Evolutionary conservation across 305 asterid genomes (phyloP).

Genomic region (Fraxinus angustifolia): DNA sequence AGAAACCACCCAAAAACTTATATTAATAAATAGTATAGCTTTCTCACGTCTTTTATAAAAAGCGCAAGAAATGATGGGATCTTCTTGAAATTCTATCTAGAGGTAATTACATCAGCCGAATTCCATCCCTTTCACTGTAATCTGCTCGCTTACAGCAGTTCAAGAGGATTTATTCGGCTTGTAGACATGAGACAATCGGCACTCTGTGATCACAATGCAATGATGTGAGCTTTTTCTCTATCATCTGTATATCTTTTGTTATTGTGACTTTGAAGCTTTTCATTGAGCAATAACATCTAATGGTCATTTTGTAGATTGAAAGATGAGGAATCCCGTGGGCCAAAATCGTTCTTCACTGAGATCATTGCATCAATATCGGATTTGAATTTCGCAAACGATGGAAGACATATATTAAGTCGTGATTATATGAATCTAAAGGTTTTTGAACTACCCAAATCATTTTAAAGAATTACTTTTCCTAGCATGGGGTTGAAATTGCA

Average conservation of each 20-base stretch:
- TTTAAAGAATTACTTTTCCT: constrained; percentile 12
- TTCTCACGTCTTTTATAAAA: constrained; percentile 11
- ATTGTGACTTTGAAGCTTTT: constrained; percentile 8
- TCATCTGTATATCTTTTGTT: not conserved
- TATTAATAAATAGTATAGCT: constrained; percentile 4
- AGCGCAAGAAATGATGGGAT: constrained; percentile 26
- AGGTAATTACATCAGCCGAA: constrained; percentile 81
- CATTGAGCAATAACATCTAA: constrained; percentile 13
- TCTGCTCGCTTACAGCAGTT: constrained; percentile 80
- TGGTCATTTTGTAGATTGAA: constrained; percentile 47
- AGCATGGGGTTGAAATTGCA: constrained; percentile 10
- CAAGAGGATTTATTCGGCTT: constrained; percentile 73
- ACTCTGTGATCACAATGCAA: constrained; percentile 62
- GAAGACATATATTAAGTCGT: constrained; percentile 81
- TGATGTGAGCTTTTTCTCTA: constrained; percentile 48
- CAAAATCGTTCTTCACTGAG: constrained; percentile 77
- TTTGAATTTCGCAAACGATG: constrained; percentile 75
- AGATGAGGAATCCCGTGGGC: constrained; percentile 56
- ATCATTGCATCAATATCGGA: constrained; percentile 74
- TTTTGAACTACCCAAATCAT: constrained; percentile 22
- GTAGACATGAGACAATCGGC: constrained; percentile 90
- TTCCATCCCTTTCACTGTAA: constrained; percentile 88
- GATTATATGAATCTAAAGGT: constrained; percentile 87
- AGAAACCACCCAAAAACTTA: not conserved
- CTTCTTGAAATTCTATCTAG: constrained; percentile 36